Conservation (phyloP, 73 alveolate species). For the Tetrahymena malaccensis region DNA sequence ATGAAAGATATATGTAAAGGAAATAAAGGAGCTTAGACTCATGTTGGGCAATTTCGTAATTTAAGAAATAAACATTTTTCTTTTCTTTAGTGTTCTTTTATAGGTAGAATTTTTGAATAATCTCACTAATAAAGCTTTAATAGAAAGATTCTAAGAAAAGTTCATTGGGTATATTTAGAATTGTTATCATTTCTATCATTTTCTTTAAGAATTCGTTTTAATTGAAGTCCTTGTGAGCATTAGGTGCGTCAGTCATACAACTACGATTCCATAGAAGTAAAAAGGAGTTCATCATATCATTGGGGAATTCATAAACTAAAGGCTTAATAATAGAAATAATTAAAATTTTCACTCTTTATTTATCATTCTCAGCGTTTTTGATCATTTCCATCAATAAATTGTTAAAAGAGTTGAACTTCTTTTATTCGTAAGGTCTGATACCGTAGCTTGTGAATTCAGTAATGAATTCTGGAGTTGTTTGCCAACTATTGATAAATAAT, state of each 20-base stretch:
- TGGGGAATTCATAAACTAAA: conserved; percentile 4
- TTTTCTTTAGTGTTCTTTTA: conserved; percentile 16
- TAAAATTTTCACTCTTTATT: conserved; percentile 14
- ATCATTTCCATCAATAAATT: conserved; percentile 4
- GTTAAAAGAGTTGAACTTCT: conserved; percentile 25
- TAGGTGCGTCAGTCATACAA: not conserved
- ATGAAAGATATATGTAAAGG: conserved; percentile 21
- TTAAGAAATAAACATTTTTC: conserved; percentile 1
- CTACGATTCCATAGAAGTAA: conserved; percentile 5
- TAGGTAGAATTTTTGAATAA: conserved; percentile 3
- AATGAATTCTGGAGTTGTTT: not conserved
- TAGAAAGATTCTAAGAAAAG: conserved; percentile 7
- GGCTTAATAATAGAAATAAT: conserved; percentile 34
- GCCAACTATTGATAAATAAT: conserved; percentile 34
- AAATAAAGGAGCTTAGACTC: conserved; percentile 11
- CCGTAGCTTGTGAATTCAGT: conserved; percentile 16
- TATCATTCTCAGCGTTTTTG: conserved; percentile 6
- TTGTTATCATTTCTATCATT: conserved; percentile 12
- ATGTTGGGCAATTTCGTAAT: conserved; percentile 11
- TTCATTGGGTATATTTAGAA: conserved; percentile 23
- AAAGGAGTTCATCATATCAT: conserved; percentile 21
- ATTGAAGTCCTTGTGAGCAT: not conserved
- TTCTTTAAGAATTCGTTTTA: conserved; percentile 25
- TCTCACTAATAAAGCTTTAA: conserved; percentile 10
- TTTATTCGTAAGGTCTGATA: conserved; percentile 12